phyloP scores from a whole-genome alignment of 208 protist genomes.

The Acanthamoeba healyi region DNA sequence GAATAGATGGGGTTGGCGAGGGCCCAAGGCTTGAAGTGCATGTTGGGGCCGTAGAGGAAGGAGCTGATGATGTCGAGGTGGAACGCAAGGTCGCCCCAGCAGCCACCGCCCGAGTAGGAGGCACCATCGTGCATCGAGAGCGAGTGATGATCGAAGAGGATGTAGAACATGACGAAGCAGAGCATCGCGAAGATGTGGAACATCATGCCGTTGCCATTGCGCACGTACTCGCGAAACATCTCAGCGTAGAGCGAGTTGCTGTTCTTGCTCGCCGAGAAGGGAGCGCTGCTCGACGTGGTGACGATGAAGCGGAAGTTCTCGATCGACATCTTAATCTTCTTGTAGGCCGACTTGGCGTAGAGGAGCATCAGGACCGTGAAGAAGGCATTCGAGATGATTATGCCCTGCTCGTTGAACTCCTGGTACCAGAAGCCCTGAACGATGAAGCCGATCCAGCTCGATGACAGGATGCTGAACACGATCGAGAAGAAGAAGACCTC shows the following conservation, averaged over 20 bases:
- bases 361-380: conserved; percentile 53
- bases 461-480: conserved; percentile 41
- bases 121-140: conserved; percentile 36
- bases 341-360: conserved; percentile 51
- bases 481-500: conserved; percentile 72
- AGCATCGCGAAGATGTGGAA: conserved; percentile 41
- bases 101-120: conserved; percentile 57
- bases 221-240: conserved; percentile 35
- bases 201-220: conserved; percentile 35
- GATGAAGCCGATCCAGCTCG: conserved; percentile 38
- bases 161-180: conserved; percentile 64
- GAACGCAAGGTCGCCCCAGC: conserved; percentile 54
- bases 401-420: conserved; percentile 70
- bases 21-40: conserved; percentile 54
- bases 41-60: conserved; percentile 46
- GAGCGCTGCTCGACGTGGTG: background rate
- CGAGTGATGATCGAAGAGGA: conserved; percentile 57
- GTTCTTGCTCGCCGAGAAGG: background rate
- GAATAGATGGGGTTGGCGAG: conserved; percentile 55
- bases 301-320: conserved; percentile 48
- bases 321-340: conserved; percentile 65
- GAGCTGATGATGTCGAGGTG: conserved; percentile 63
- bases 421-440: conserved; percentile 63
- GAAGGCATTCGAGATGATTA: conserved; percentile 58
- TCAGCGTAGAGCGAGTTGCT: background rate